These are phyloP conservation scores for Solanum aculeatissimum DNA, from an alignment of 305 asterid species.

Conservation along the genomic window DNA sequence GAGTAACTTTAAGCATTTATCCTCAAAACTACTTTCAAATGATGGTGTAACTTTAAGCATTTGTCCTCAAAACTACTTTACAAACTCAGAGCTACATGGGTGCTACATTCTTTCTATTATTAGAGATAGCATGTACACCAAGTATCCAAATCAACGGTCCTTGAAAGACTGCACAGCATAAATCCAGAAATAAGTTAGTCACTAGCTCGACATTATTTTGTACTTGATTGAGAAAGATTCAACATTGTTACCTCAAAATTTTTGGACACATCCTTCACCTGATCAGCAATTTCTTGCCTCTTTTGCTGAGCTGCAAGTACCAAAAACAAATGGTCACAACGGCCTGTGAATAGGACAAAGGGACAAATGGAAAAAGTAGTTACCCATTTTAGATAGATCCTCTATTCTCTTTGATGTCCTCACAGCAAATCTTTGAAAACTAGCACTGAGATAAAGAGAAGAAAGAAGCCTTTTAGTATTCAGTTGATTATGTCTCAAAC, in stretches of 20 bases:
- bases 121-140: neutral
- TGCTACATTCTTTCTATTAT: neutral
- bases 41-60: neutral
- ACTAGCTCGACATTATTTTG: neutral
- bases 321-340: neutral
- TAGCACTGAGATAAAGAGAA: neutral
- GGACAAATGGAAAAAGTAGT: neutral
- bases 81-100: neutral
- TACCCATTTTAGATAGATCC: slow-evolving; percentile 38
- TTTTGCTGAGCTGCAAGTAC: slow-evolving; percentile 43
- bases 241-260: slow-evolving; percentile 5
- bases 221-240: neutral
- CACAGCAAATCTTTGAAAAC: slow-evolving; percentile 77
- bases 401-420: slow-evolving; percentile 56
- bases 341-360: neutral
- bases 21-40: neutral
- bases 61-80: neutral
- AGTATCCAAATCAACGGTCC: neutral
- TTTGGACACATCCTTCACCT: slow-evolving; percentile 43
- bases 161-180: neutral
- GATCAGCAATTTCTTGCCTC: slow-evolving; percentile 59
- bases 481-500: neutral
- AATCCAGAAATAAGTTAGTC: neutral
- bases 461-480: neutral
- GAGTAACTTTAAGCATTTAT: neutral